Base-by-base conservation (phyloP, 768 basidiomycete species). In the Lentinula detonsa region DNA sequence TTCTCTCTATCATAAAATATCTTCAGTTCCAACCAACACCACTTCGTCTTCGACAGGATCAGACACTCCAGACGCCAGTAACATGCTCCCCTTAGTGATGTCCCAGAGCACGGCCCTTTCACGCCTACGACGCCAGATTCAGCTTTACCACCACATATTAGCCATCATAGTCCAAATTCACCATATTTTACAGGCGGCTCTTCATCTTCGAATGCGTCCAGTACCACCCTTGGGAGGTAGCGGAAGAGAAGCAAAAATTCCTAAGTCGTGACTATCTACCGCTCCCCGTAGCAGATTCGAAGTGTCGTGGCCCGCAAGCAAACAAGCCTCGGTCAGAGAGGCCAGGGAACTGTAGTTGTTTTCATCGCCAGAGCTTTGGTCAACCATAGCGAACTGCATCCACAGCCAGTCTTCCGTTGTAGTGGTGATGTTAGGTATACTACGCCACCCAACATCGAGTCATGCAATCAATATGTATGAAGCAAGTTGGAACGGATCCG, bases 401-500 rank as follows among this genome's bases (percentile, higher is more conserved):
- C 96, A 99, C 39, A 98, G 78, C 96, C 96, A 99, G 72, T 99
- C 97, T 71, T 98, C 97, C 2, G 93, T 95, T 0, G 95, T 95
- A 9, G 83, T 83, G 0, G 95, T 98, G 4, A 98, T 93, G 43
- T 87, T 84, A 5, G 86, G 82, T 2, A 95, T 87, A 66, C 85
- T 89, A 52, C 94, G 82, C 60, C 91, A 80, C 4, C 83, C 74
- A 1, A 93, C 85, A 66, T 99, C 97, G 57, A 96, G 82, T 67
- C 91, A 90, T 48, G 94, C 96, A 80, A 98, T 90, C 39, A 99
- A 78, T 72, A 96, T 98, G 79, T 97, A 98, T 33, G 98, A 73
- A 0, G 95, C 95, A 58, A 21, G 21, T 21, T 21, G 21, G 21
- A 21, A 21, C 21, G 21, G 21, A 21, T 21, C 21, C 21, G 21